Base-by-base conservation (phyloP, 805 yeast species). In the Candida saitoana region DNA sequence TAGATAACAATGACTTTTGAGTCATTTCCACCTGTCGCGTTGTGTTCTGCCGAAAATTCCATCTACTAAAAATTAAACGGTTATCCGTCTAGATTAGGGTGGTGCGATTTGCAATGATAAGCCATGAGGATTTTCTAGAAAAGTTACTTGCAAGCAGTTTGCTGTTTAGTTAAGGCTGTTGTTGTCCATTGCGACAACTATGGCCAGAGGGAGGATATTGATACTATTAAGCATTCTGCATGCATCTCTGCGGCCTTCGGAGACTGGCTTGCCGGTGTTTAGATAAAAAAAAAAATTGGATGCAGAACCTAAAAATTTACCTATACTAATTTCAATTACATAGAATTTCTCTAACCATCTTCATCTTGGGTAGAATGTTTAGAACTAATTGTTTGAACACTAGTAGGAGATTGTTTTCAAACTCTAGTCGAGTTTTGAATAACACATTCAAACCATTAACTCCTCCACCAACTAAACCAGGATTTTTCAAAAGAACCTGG, bases 401-500 rank as follows among this genome's bases (percentile, higher is more conserved):
- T 33, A 7, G 36, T 34, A 41, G 38, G 38, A 49, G 67, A 46
- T 46, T 58, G 44, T 52, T 62, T 30, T 47, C 57, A 22, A 45
- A 56, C 20, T 39, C 56, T 18, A 48, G 56, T 25, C 45, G 65
- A 36, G 50, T 48, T 24, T 52, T 60, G 45, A 52, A 49, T 19
- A 18, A 44, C 27, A 11, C 27, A 11, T 22, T 22, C 27, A 22
- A 42, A 30, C 41, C 48, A 19, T 38, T 46, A 18, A 45, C 54
- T 11, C 47, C 50, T 6, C 43, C 46, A 34, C 47, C 50, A 18
- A 47, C 12, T 4, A 34, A 49, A 41, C 42, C 47, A 3, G 60
- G 67, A 8, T 54, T 62, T 42, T 57, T 71, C 48, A 57, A 60
- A 36, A 59, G 64, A 38, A 50, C 72, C 5, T 74, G 83, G 74